Percentiles rank a stretch among this genome's conserved stretches.
Evolutionary conservation across 2,329 filamentous ascomycete genomes (phyloP).

Genomic region (Ramularia endophylla): DNA sequence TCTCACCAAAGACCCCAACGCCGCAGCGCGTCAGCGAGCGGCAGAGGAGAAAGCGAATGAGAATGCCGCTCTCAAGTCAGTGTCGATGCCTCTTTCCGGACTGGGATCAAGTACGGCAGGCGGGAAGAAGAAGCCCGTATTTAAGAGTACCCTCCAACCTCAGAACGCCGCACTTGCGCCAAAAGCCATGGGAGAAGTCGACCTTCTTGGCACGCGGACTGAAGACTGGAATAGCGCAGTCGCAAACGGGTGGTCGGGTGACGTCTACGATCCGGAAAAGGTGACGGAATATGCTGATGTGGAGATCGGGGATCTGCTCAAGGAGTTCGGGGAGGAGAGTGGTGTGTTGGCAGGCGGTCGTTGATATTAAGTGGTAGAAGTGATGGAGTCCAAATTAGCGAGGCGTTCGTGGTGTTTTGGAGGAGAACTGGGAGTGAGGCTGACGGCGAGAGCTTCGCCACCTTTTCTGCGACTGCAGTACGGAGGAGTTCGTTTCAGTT

Average conservation of each 20-base stretch:
- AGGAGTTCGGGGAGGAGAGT: constrained; percentile 1
- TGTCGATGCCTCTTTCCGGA: constrained; percentile 31
- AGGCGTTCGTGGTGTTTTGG: too few species aligned
- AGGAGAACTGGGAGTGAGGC: too few species aligned
- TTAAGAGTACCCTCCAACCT: constrained; percentile 25
- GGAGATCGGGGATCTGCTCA: background rate
- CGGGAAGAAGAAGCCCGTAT: constrained; percentile 27
- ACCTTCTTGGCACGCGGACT: background rate
- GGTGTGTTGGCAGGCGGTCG: too few species aligned
- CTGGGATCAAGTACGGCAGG: background rate
- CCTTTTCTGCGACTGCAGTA: too few species aligned
- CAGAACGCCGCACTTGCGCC: constrained; percentile 15
- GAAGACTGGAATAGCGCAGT: constrained; percentile 7
- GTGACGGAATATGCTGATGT: constrained; percentile 1
- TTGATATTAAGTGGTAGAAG: too few species aligned
- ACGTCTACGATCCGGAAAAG: constrained; percentile 10
- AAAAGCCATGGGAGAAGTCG: constrained; percentile 1
- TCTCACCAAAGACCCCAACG: constrained; percentile 66
- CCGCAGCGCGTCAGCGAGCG: constrained; percentile 59
- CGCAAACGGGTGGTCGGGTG: constrained; percentile 9
- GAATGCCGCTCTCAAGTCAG: constrained; percentile 55
- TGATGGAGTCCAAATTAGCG: too few species aligned
- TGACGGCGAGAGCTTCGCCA: too few species aligned
- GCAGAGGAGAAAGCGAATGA: constrained; percentile 53
- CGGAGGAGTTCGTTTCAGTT: too few species aligned